Evolutionary conservation across 805 yeast genomes (phyloP).

Genomic region (Ogataea methanolica): DNA sequence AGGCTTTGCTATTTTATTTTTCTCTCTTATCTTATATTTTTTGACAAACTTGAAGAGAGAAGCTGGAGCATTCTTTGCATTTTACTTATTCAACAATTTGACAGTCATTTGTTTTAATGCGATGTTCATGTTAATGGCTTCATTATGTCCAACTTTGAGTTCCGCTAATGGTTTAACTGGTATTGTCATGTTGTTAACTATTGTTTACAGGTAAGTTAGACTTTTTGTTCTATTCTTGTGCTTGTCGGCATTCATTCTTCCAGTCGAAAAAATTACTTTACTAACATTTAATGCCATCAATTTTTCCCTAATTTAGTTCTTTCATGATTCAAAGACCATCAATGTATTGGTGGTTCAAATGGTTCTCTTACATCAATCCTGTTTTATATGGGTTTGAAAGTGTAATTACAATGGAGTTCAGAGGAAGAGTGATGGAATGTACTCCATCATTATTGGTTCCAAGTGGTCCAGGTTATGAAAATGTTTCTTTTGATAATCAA

Average conservation of each 20-base stretch:
- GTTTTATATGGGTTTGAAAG: constrained; percentile 57
- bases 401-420: constrained; percentile 62
- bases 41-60: constrained; percentile 46
- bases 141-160: constrained; percentile 38
- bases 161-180: constrained; percentile 55
- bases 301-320: too few species aligned
- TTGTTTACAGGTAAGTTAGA: constrained; percentile 47
- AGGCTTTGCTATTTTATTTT: constrained; percentile 42
- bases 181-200: constrained; percentile 42
- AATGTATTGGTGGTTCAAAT: constrained; percentile 51
- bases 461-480: constrained; percentile 6
- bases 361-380: constrained; percentile 59
- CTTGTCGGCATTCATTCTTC: too few species aligned
- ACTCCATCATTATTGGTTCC: constrained; percentile 31
- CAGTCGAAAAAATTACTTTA: too few species aligned
- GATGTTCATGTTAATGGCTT: constrained; percentile 49
- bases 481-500: constrained; percentile 30
- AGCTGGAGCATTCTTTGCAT: constrained; percentile 52
- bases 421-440: constrained; percentile 51
- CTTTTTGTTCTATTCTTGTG: too few species aligned
- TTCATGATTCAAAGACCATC: too few species aligned
- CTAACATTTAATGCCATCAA: too few species aligned
- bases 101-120: constrained; percentile 41
- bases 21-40: constrained; percentile 47
- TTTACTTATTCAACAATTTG: constrained; percentile 39